Conservation (phyloP, 202 grass and related monocot genomes). For the Elaeis oleifera region DNA sequence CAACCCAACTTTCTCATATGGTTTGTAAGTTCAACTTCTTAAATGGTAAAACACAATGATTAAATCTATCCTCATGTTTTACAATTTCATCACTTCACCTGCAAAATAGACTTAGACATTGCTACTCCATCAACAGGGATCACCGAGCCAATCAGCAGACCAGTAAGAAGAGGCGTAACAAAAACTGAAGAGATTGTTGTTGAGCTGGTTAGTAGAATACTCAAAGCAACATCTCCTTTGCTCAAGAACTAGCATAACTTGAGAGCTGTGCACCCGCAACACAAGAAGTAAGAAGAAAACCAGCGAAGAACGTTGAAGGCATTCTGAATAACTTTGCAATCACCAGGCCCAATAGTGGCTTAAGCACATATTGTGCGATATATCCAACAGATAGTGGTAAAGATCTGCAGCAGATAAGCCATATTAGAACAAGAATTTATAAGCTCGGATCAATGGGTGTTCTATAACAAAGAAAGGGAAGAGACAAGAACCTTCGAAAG, state of each 20-base stretch:
- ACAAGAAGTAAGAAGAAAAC: slow-evolving; percentile 80
- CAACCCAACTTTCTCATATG: no score
- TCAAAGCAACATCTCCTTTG: slow-evolving; percentile 84
- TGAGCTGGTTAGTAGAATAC: slow-evolving; percentile 82
- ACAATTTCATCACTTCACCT: slow-evolving; percentile 30
- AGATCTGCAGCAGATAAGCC: slow-evolving; percentile 39
- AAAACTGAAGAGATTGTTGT: slow-evolving; percentile 82
- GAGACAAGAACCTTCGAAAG: slow-evolving; percentile 48
- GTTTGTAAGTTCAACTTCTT: no score
- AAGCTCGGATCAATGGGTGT: no score
- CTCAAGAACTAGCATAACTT: slow-evolving; percentile 84
- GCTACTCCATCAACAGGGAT: slow-evolving; percentile 77
- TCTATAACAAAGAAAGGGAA: not conserved
- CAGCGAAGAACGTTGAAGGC: slow-evolving; percentile 60
- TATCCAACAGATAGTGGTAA: slow-evolving; percentile 67
- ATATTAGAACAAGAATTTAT: not conserved
- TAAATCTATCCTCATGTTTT: not conserved
- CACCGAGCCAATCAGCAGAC: slow-evolving; percentile 74
- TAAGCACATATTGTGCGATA: slow-evolving; percentile 61
- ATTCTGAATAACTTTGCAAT: slow-evolving; percentile 61
- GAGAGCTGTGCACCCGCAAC: slow-evolving; percentile 81
- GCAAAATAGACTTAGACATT: slow-evolving; percentile 88
- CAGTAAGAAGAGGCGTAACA: slow-evolving; percentile 77
- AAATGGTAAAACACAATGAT: no score
- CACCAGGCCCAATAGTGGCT: slow-evolving; percentile 60